Evolutionary conservation across 768 basidiomycete genomes (phyloP).

Genomic region (Pulveroboletus sp.): DNA sequence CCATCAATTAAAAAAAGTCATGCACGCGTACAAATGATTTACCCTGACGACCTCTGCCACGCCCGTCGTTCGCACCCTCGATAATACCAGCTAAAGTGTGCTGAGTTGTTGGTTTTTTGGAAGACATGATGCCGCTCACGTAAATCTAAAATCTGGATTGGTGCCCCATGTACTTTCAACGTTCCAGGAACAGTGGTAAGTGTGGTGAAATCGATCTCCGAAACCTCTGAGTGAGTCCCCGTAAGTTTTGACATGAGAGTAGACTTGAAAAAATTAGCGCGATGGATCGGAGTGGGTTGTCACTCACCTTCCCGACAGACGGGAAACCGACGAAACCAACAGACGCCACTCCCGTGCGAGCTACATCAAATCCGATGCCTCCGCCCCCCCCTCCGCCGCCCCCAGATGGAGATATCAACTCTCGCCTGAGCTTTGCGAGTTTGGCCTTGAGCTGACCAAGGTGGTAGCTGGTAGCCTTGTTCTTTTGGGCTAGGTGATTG

Average conservation of each 20-base stretch:
- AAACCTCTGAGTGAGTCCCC: conserved; percentile 94
- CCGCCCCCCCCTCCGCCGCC: conserved; percentile 88
- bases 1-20: conserved; percentile 19
- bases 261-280: conserved; percentile 48
- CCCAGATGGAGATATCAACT: conserved; percentile 77
- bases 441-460: conserved; percentile 97
- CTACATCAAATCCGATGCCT: conserved; percentile 96
- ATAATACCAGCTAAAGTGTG: conserved; percentile 81
- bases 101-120: conserved; percentile 11
- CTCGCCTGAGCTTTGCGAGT: conserved; percentile 93
- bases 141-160: conserved; percentile 91
- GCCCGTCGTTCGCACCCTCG: conserved; percentile 94
- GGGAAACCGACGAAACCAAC: conserved; percentile 93
- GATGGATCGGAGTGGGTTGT: conserved; percentile 5
- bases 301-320: conserved; percentile 84
- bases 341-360: conserved; percentile 94
- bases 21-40: conserved; percentile 27
- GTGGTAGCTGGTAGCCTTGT: conserved; percentile 95
- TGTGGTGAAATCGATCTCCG: conserved; percentile 96
- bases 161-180: conserved; percentile 91
- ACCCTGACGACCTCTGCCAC: conserved; percentile 94
- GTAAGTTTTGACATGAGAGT: conserved; percentile 95
- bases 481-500: conserved; percentile 75
- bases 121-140: conserved; percentile 49
- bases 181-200: conserved; percentile 95